Evolutionary conservation across 148 eudicot genomes (phyloP), one percentile per base, ranked within the genome.

Genomic region (Fagopyrum homotropicum): DNA sequence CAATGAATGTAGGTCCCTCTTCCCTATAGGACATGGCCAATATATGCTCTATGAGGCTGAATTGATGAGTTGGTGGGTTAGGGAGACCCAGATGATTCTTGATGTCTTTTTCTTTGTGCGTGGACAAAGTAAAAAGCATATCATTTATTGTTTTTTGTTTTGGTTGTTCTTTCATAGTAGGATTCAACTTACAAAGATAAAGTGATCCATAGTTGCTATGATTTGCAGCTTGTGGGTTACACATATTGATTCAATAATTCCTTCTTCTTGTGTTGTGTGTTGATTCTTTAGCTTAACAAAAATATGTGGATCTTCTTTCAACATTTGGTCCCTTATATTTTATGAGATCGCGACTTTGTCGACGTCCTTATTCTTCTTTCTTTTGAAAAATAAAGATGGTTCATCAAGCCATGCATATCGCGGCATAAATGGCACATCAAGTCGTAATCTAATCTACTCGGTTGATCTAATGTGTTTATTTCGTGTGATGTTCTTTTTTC

Each of bases 111-210:
- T 35, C 6, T 35, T 40, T 22, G 1, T 22, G 63, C 26, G 0
- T 9, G 71, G 47, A 66, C 40, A 66, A 43, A 17, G 17, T 4
- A 64, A 60, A 35, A 40, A 64, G 47, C 71, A 66, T 40, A 40
- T 66, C 71, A 4, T 30, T 4, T 66, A 14, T 40, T 17, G 2
- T 63, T 11, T 14, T 57, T 19, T 60, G 6, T 22, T 60, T 17
- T 43, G 47, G 35, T 4, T 35, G 1, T 14, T 30, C 69, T 63
- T 74, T 74, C 76, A 56, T 74, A 74, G 76, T 74, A 54, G 76
- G 76, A 56, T 74, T 46, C 76, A 56, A 74, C 76, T 74, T 57
- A 55, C 66, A 11, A 55, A 7, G 35, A 59, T 0, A 64, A 64
- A 40, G 70, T 35, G 47, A 29, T 64, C 40, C 14, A 71, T 17